Evolutionary conservation across 192 early-diverging fungal genomes (phyloP).

Genomic region (Backusella psychrophila): DNA sequence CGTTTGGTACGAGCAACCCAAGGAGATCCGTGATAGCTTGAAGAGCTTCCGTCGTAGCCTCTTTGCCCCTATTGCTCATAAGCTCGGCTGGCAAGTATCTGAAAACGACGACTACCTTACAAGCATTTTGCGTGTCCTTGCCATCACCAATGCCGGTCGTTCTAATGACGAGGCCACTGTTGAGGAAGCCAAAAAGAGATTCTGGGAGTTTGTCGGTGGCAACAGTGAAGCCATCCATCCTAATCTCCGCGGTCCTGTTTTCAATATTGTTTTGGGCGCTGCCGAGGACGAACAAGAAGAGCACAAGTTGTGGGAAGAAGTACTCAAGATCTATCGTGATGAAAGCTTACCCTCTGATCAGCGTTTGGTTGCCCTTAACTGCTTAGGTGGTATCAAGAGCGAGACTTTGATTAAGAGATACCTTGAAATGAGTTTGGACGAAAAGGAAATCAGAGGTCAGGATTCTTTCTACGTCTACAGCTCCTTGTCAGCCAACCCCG

Average conservation of each 20-base stretch:
- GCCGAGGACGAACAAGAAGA: conserved; percentile 58
- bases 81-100: conserved; percentile 77
- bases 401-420: conserved; percentile 56
- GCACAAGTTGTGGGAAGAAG: conserved; percentile 47
- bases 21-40: conserved; percentile 60
- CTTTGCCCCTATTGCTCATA: conserved; percentile 69
- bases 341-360: conserved; percentile 62
- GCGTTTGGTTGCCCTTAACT: conserved; percentile 60
- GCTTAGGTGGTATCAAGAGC: conserved; percentile 56
- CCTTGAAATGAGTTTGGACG: conserved; percentile 60
- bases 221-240: conserved; percentile 72
- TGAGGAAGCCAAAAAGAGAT: conserved; percentile 66
- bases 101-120: conserved; percentile 72
- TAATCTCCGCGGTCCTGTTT: conserved; percentile 71
- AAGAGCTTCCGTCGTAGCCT: conserved; percentile 65
- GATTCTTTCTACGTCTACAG: conserved; percentile 58
- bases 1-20: conserved; percentile 67
- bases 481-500: conserved; percentile 53
- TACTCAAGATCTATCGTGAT: conserved; percentile 61
- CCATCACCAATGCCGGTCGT: conserved; percentile 67
- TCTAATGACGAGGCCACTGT: conserved; percentile 65
- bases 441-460: conserved; percentile 65
- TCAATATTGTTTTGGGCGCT: conserved; percentile 62
- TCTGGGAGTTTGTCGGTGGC: conserved; percentile 62
- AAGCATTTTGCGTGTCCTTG: conserved; percentile 72